Base-by-base conservation (phyloP, 306 rosid species). In the Cucurbita moschata region DNA sequence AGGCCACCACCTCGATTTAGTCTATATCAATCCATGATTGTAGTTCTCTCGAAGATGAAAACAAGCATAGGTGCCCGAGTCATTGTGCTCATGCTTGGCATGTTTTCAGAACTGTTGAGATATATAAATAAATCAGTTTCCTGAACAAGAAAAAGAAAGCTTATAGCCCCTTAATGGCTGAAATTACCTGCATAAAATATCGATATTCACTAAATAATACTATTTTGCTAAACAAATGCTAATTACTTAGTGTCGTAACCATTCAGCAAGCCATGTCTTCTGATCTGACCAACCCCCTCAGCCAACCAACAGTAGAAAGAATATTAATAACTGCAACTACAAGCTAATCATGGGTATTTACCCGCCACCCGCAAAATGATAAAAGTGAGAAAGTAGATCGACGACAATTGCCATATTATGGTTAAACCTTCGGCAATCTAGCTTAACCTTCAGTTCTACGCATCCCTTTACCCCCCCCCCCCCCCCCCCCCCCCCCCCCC, bases 321-420 rank as follows among this genome's bases (percentile, higher is more conserved):
- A 73, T 44, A 68, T 9, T 78, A 80, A 80, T 86, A 61, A 55
- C 80, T 81, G 74, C 77, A 75, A 35, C 73, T 69, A 50, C 50
- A 67, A 81, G 80, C 84, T 83, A 83, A 83, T 82, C 81, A 82
- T 76, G 71, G 79, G 78, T 79, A 77, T 81, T 77, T 78, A 76
- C 83, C 81, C 84, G 83, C 88, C 71, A 83, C 80, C 83, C 62
- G 47, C 79, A 69, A 67, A 63, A 86, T 81, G 76, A 86, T 83
- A 53, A 79, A 82, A 82, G 76, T 54, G 60, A 54, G 52, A 62
- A 30, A 74, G 55, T 63, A 67, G 16, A 76, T 30, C 35, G 60
- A 61, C 30, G 72, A 61, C 39, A 71, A 79, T 74, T 60, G 49
- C 49, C 77, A 75, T 67, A 70, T 78, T 76, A 60, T 47, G 65